Percentiles rank a stretch among this genome's conserved stretches.
These are phyloP conservation scores for Populus deltoides DNA, from an alignment of 345 rosid genomes.

Conservation along the genomic window DNA sequence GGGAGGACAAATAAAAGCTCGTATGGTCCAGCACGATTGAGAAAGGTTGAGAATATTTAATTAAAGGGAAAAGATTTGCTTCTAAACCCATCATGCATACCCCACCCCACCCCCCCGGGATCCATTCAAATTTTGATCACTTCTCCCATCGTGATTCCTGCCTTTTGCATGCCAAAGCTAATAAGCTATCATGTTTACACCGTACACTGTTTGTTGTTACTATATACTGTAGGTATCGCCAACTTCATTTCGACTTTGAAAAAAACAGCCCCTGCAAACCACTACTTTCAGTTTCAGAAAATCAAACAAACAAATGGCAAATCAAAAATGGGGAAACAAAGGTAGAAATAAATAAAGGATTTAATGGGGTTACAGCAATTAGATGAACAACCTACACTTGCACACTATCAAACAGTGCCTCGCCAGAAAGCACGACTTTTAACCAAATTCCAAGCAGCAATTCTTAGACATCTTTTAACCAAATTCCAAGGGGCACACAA, in stretches of 20 bases:
- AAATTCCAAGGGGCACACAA: neutral
- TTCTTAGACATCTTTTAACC: neutral
- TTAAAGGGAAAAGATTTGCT: neutral
- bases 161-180: no score
- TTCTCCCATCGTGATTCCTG: neutral
- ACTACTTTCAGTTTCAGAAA: neutral
- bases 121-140: neutral
- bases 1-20: no score
- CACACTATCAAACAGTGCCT: conserved; percentile 1
- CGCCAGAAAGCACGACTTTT: neutral
- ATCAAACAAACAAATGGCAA: neutral
- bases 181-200: no score
- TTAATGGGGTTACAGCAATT: neutral
- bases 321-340: neutral
- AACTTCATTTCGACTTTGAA: neutral
- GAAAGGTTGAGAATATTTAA: no score
- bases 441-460: conserved; percentile 1
- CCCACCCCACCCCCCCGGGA: no score
- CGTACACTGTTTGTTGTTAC: no score
- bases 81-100: no score
- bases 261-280: neutral
- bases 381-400: neutral
- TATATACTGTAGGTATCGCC: no score
- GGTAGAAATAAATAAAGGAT: neutral
- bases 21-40: no score